Evolutionary conservation across 2,329 filamentous ascomycete species (phyloP).

Genomic region (Aspergillus thermomutatus): DNA sequence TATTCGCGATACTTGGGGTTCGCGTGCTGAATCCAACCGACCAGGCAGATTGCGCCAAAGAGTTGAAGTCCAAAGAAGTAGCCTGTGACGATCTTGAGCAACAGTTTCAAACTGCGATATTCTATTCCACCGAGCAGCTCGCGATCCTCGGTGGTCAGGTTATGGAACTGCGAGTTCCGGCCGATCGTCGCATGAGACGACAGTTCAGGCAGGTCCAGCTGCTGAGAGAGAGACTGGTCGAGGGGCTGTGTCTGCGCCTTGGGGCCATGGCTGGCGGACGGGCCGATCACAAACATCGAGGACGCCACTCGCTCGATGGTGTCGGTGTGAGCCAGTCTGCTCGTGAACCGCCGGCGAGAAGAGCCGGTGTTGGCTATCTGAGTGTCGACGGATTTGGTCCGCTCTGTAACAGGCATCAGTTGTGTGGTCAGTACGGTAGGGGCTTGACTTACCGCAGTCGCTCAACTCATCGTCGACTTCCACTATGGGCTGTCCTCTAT

Average conservation of each 20-base stretch:
- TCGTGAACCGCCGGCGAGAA: neutral
- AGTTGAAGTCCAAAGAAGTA: constrained; percentile 48
- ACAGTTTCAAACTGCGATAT: constrained; percentile 49
- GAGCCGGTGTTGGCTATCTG: neutral
- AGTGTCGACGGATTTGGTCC: neutral
- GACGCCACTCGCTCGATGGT: constrained; percentile 9
- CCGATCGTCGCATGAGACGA: constrained; percentile 46
- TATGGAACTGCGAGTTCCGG: constrained; percentile 47
- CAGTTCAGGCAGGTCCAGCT: constrained; percentile 36
- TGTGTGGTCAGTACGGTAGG: too few relatives aligned
- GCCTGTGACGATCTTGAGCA: constrained; percentile 47
- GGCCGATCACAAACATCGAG: constrained; percentile 9
- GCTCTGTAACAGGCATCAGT: constrained; percentile 7
- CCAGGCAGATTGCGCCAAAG: constrained; percentile 47
- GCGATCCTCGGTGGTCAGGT: constrained; percentile 41
- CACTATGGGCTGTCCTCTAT: constrained; percentile 14
- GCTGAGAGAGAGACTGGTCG: constrained; percentile 15
- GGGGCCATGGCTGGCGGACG: constrained; percentile 9
- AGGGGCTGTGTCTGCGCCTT: neutral
- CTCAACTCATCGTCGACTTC: neutral
- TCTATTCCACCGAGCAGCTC: constrained; percentile 51
- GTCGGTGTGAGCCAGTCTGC: neutral
- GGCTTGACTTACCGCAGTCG: neutral
- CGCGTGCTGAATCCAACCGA: constrained; percentile 47
- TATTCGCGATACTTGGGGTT: constrained; percentile 41